phyloP scores from a whole-genome alignment of 352 stramenopile species.

The Lagenidium sp. region DNA sequence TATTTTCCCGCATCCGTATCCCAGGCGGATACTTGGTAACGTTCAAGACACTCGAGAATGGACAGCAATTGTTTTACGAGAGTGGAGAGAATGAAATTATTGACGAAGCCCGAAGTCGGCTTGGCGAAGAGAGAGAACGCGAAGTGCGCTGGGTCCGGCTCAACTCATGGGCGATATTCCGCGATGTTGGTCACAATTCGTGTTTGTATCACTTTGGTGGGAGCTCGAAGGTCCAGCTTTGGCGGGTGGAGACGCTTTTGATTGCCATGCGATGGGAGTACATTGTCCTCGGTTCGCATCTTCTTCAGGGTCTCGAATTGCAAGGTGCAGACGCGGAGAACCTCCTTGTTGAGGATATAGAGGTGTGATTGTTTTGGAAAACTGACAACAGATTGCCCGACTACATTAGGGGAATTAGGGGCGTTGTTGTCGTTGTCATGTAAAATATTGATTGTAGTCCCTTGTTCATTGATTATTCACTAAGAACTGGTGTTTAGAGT shows the following conservation, averaged over 20 bases:
- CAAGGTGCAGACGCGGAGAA: no score
- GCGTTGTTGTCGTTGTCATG: no score
- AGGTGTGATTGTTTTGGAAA: no score
- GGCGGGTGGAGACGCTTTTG: not conserved
- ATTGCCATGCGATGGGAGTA: not conserved
- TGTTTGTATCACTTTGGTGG: not conserved
- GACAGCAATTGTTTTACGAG: not conserved
- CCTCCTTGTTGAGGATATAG: no score
- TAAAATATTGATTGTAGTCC: no score
- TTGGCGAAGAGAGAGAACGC: not conserved
- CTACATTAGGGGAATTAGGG: no score
- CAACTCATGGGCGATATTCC: not conserved
- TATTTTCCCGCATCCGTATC: not conserved
- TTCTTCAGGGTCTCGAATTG: no score
- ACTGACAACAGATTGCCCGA: no score
- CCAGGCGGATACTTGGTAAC: not conserved
- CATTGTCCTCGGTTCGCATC: not conserved
- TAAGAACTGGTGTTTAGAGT: no score
- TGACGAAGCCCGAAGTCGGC: not conserved
- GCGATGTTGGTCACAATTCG: not conserved
- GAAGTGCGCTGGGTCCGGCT: not conserved
- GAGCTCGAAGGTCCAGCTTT: not conserved
- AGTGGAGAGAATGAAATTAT: not conserved
- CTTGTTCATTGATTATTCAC: no score
- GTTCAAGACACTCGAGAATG: not conserved